Evolutionary conservation across 1,284 basidiomycete genomes (phyloP).

Genomic region (Inonotus hispidus): DNA sequence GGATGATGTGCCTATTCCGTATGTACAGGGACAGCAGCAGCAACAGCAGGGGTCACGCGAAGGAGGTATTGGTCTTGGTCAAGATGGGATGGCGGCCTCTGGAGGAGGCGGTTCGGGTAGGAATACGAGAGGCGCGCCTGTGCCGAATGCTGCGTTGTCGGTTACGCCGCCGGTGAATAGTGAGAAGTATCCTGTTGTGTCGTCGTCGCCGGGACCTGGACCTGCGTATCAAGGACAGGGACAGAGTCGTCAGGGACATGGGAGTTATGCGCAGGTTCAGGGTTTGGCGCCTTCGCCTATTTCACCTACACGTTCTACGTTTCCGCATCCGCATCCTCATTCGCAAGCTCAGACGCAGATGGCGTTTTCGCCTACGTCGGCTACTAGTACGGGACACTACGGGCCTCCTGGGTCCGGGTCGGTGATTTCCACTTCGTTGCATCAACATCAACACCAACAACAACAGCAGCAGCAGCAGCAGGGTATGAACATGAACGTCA

Average conservation of each 20-base stretch:
- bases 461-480: not conserved
- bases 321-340: not conserved
- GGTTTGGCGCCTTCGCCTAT: not conserved
- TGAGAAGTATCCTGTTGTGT: too few relatives aligned
- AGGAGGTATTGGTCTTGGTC: not conserved
- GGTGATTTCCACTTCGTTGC: not conserved
- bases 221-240: not conserved
- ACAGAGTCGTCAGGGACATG: not conserved
- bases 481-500: too few relatives aligned
- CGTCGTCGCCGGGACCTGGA: too few relatives aligned
- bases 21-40: not conserved
- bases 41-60: not conserved
- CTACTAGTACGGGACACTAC: not conserved
- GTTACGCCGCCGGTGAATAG: constrained; percentile 8
- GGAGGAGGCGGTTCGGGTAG: not conserved
- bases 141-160: constrained; percentile 12
- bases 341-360: not conserved
- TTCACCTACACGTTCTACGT: not conserved
- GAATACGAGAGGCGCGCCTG: not conserved
- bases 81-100: not conserved
- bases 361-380: not conserved
- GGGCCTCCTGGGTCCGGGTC: too few relatives aligned
- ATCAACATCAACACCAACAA: not conserved
- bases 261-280: not conserved
- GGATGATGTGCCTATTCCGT: constrained; percentile 24